These are phyloP conservation scores for Peniophora sp. DNA, from an alignment of 1,284 basidiomycete genomes.

Conservation along the genomic window DNA sequence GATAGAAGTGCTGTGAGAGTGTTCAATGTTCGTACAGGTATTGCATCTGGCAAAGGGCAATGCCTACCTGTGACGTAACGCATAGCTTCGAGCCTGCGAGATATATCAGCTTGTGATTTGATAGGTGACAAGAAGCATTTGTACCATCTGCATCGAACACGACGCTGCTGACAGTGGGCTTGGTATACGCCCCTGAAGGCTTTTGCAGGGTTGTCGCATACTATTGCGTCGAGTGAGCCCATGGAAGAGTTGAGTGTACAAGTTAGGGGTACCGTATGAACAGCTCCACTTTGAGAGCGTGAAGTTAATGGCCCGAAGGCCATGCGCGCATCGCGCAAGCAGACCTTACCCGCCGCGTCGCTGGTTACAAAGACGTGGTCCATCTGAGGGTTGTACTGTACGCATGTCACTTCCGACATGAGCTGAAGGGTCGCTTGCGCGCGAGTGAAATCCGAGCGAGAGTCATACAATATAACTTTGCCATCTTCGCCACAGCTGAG, in stretches of 20 bases:
- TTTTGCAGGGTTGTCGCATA: constrained; percentile 58
- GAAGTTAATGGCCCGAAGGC: constrained; percentile 47
- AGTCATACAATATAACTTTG: constrained; percentile 51
- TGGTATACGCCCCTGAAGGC: constrained; percentile 30
- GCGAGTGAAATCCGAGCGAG: constrained; percentile 22
- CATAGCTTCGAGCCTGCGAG: no score
- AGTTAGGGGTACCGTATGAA: constrained; percentile 33
- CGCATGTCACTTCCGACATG: constrained; percentile 46
- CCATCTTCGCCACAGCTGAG: constrained; percentile 70
- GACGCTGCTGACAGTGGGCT: constrained; percentile 60
- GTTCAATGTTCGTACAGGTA: no score
- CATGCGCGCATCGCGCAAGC: constrained; percentile 70
- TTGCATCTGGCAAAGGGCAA: no score
- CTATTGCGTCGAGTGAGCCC: constrained; percentile 25
- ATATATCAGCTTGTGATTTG: no score
- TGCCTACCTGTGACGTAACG: no score
- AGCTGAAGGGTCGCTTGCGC: constrained; percentile 46
- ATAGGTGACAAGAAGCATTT: constrained; percentile 13
- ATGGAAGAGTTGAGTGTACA: not conserved
- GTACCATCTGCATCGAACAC: constrained; percentile 57
- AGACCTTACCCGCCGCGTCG: constrained; percentile 47
- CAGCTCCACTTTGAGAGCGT: constrained; percentile 42
- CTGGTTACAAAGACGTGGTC: constrained; percentile 61
- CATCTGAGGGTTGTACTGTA: constrained; percentile 56
- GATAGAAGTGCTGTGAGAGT: constrained; percentile 55